Evolutionary conservation across 2,329 filamentous ascomycete species (phyloP).

Genomic region (Coniochaeta sp.): DNA sequence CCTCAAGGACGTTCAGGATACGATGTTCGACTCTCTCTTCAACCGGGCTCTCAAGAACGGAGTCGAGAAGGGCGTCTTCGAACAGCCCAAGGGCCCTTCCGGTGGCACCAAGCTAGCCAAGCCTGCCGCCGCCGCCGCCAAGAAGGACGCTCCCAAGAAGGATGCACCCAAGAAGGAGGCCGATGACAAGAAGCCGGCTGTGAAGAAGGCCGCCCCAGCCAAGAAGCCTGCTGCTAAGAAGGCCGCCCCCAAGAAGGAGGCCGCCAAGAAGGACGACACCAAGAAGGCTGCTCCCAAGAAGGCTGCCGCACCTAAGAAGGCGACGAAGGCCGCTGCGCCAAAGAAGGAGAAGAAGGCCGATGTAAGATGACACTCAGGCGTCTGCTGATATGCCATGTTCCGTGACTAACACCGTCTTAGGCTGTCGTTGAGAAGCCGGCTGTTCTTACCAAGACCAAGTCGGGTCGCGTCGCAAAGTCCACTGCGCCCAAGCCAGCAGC

Average conservation of each 20-base stretch:
- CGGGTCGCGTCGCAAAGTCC: slow-evolving; percentile 74
- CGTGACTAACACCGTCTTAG: slow-evolving; percentile 23
- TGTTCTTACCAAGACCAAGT: slow-evolving; percentile 74
- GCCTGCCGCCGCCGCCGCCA: slow-evolving; percentile 42
- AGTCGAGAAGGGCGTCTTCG: slow-evolving; percentile 80
- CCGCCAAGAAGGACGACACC: slow-evolving; percentile 18
- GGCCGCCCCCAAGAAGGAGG: slow-evolving; percentile 24
- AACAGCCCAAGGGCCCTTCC: slow-evolving; percentile 85
- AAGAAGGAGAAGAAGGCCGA: slow-evolving; percentile 40
- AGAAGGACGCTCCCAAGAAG: slow-evolving; percentile 25
- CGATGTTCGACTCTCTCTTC: slow-evolving; percentile 66
- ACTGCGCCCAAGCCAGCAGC: slow-evolving; percentile 40
- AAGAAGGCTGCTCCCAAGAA: slow-evolving; percentile 21
- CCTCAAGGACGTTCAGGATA: slow-evolving; percentile 32
- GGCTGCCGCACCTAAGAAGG: slow-evolving; percentile 7
- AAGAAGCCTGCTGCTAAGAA: slow-evolving; percentile 55
- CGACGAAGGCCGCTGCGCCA: slow-evolving; percentile 28
- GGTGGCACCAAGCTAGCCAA: slow-evolving; percentile 89
- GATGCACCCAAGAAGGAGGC: slow-evolving; percentile 19
- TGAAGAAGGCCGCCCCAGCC: slow-evolving; percentile 21
- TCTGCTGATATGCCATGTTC: background rate
- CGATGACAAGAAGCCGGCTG: slow-evolving; percentile 22
- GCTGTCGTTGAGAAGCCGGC: slow-evolving; percentile 63
- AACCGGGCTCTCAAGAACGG: slow-evolving; percentile 78
- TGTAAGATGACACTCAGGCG: slow-evolving; percentile 17